Base-by-base conservation (phyloP, 495 filamentous ascomycete genomes). In the Neurospora pannonica region DNA sequence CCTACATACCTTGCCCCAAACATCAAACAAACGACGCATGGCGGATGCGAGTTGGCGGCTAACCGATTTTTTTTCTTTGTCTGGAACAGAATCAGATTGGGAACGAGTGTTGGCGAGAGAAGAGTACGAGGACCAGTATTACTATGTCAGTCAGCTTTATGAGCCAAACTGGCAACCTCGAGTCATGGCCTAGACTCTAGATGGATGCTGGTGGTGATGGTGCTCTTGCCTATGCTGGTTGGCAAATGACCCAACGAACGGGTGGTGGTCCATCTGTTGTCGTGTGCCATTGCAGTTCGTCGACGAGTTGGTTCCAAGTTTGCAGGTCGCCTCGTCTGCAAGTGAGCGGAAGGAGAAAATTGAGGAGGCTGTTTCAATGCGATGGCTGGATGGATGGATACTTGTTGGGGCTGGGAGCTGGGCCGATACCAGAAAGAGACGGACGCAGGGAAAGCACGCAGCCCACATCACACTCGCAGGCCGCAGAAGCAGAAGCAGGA, bases 91-190 rank as follows among this genome's bases (percentile, higher is more conserved):
- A 67, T 77, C 74, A 70, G 74, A 82, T 28, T 87, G 85, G 85
- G 74, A 82, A 38, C 76, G 77, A 38, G 48, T 86, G 46, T 83
- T 82, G 73, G 75, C 78, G 13, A 76, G 54, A 42, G 78, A 81
- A 8, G 79, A 79, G 38, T 85, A 83, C 72, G 85, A 86, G 77
- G 72, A 87, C 72, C 85, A 88, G 74, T 85, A 84, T 72, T 88
- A 83, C 74, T 87, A 86, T 74, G 80, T 86, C 60, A 86, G 85
- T 75, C 86, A 88, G 76, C 80, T 88, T 24, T 88, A 81, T 76
- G 85, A 88, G 72, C 82, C 82, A 71, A 84, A 82, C 74, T 88
- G 86, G 86, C 81, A 82, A 75, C 85, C 86, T 19, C 81, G 82
- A 73, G 76, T 78, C 15, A 85, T 84, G 75, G 78, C 77, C 73